Evolutionary conservation across 202 grass and related monocot species (phyloP), one percentile per base, ranked within the genome.

Genomic region (Sporobolus alterniflorus): DNA sequence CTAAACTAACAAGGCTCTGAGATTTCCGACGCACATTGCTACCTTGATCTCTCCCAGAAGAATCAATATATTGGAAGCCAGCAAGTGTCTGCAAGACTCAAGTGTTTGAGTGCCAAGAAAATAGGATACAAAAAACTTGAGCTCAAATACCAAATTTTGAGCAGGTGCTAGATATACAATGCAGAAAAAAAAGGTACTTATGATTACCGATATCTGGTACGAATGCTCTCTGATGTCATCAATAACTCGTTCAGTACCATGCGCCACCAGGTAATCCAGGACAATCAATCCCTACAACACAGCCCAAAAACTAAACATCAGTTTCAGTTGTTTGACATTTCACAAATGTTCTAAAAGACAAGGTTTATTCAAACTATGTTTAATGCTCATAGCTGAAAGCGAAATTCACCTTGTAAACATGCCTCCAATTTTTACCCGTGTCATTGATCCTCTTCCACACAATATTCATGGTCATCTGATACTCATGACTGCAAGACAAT

Each of bases 381-480:
- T 70, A 56, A 64, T 21, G 28, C 56, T 32, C 21, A 67, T 47
- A 29, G 24, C 13, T 0, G 9, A 20, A 77, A 28, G 44, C 60
- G 52, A 61, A 33, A 22, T 52, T 60, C 51, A 98, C 96, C 96
- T 99, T 99, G 81, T 96, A 99, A 78, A 96, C 96, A 81, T 99
- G 96, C 54, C 96, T 91, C 96, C 96, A 99, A 56, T 99, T 99
- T 91, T 99, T 99, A 42, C 93, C 93, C 26, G 91, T 99, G 47
- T 99, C 96, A 70, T 87, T 99, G 69, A 99, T 90, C 88, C 96
- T 94, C 91, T 99, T 99, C 96, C 96, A 99, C 52, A 99, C 89
- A 71, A 99, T 85, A 78, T 88, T 90, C 96, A 99, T 94, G 54
- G 96, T 88, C 89, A 99, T 94, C 86, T 92, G 91, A 40, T 99